phyloP scores from a whole-genome alignment of 345 rosid species.

The Eucalyptus sp. region DNA sequence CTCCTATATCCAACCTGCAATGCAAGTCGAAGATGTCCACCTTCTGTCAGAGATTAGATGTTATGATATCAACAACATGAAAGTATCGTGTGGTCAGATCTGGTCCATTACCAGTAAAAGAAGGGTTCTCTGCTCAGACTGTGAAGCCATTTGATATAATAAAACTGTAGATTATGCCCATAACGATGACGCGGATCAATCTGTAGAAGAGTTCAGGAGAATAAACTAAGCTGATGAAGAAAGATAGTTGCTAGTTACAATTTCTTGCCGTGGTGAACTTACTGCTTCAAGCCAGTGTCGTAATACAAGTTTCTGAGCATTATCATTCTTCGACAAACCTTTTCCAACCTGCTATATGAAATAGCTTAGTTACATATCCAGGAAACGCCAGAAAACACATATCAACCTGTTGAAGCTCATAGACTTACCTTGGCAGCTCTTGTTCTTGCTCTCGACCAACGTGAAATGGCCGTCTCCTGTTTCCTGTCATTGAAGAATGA shows the following conservation, averaged over 20 bases:
- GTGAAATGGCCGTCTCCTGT: conserved; percentile 86
- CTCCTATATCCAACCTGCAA: conserved; percentile 91
- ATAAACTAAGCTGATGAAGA: neutral
- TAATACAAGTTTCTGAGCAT: conserved; percentile 66
- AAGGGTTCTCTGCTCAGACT: conserved; percentile 91
- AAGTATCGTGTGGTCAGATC: neutral
- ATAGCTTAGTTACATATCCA: neutral
- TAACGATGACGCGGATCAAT: conserved; percentile 95
- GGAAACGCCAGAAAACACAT: neutral
- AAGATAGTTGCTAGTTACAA: neutral
- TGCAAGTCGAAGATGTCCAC: neutral
- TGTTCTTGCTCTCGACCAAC: conserved; percentile 94
- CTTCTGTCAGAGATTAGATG: neutral
- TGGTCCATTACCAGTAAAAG: conserved; percentile 73
- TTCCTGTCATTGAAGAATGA: conserved; percentile 81
- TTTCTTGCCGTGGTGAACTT: conserved; percentile 8
- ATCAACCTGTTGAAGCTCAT: neutral
- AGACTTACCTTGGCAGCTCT: conserved; percentile 57
- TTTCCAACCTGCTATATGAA: conserved; percentile 38
- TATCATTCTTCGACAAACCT: conserved; percentile 87
- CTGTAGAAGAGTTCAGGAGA: conserved; percentile 16
- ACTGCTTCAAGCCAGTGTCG: conserved; percentile 99
- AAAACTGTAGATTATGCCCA: conserved; percentile 87
- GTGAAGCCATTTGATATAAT: conserved; percentile 62
- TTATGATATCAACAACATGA: neutral